phyloP scores from a whole-genome alignment of 257 asterid genomes.

The Gentiana straminea region DNA sequence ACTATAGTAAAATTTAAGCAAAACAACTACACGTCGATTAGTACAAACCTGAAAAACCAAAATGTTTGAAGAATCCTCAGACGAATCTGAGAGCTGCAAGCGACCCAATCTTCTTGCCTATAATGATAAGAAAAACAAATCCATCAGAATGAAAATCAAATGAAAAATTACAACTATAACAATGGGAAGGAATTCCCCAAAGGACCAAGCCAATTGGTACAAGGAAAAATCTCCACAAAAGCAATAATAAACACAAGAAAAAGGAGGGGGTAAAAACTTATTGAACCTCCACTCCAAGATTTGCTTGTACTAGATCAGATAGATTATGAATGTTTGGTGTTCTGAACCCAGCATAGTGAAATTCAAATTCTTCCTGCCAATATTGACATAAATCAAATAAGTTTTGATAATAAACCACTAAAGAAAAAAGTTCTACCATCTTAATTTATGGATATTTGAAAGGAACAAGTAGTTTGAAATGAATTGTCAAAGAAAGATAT shows the following conservation, averaged over 20 bases:
- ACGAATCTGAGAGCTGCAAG: slow-evolving; percentile 81
- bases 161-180: slow-evolving; percentile 5
- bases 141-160: background rate
- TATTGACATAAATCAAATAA: background rate
- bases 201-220: background rate
- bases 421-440: too few species aligned
- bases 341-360: slow-evolving; percentile 81
- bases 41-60: slow-evolving; percentile 78
- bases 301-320: slow-evolving; percentile 79
- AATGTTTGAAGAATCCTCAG: slow-evolving; percentile 63
- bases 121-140: slow-evolving; percentile 4
- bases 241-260: background rate
- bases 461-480: too few species aligned
- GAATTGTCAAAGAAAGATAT: too few species aligned
- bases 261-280: background rate
- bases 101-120: slow-evolving; percentile 64
- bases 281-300: slow-evolving; percentile 67
- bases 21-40: too few species aligned
- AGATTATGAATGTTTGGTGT: slow-evolving; percentile 77
- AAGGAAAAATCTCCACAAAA: background rate
- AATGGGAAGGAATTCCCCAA: slow-evolving; percentile 3
- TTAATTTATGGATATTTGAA: too few species aligned
- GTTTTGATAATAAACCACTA: too few species aligned
- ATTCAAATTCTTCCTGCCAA: slow-evolving; percentile 64
- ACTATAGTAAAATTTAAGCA: background rate